Evolutionary conservation across 2,329 filamentous ascomycete genomes (phyloP).

Genomic region (Venturia effusa): DNA sequence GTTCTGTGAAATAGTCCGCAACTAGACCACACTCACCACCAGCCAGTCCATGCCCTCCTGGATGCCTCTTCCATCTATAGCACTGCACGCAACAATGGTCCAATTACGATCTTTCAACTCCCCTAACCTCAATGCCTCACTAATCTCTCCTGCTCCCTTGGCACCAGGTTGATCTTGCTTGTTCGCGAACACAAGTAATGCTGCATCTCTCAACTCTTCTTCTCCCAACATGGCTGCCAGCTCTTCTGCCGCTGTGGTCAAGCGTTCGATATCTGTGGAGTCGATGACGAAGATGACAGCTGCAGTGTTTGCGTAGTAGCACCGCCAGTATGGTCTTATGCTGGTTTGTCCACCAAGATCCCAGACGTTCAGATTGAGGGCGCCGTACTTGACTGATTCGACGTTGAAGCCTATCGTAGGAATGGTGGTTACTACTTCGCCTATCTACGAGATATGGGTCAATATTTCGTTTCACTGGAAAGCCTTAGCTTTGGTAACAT

Average conservation of each 20-base stretch:
- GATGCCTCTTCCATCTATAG: slow-evolving; percentile 88
- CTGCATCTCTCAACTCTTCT: slow-evolving; percentile 88
- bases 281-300: slow-evolving; percentile 99
- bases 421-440: slow-evolving; percentile 97
- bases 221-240: slow-evolving; percentile 92
- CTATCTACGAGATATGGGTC: slow-evolving; percentile 52
- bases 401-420: slow-evolving; percentile 99
- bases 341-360: slow-evolving; percentile 97
- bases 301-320: slow-evolving; percentile 97
- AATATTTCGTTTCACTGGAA: not conserved
- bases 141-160: slow-evolving; percentile 93
- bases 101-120: slow-evolving; percentile 94
- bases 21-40: slow-evolving; percentile 50
- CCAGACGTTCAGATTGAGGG: slow-evolving; percentile 98
- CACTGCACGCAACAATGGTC: slow-evolving; percentile 97
- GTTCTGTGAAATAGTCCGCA: not conserved
- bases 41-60: slow-evolving; percentile 99
- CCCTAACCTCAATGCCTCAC: slow-evolving; percentile 78
- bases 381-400: slow-evolving; percentile 96
- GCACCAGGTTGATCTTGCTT: slow-evolving; percentile 98
- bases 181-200: slow-evolving; percentile 91
- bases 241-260: slow-evolving; percentile 88
- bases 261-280: slow-evolving; percentile 89
- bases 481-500: slow-evolving; percentile 14
- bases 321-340: slow-evolving; percentile 97